Conservation (phyloP, 164 flowering plant species). For the Kingdonia uniflora region DNA sequence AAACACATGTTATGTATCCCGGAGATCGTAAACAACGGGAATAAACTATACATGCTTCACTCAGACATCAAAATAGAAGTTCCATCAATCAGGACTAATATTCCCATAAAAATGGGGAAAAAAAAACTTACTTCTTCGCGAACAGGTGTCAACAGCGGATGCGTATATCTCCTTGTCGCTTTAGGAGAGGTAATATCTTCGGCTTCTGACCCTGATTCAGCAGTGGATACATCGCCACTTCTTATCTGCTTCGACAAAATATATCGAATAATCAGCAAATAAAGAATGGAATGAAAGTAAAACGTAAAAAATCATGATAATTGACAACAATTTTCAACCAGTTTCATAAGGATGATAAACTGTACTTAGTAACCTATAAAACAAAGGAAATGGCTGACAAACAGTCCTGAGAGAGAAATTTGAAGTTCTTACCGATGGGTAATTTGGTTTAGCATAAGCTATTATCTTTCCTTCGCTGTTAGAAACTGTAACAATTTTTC, state of each 20-base stretch:
- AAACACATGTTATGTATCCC: neutral
- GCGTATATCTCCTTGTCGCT: slow-evolving; percentile 48
- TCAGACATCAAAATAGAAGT: too few relatives aligned
- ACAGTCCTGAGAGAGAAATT: neutral
- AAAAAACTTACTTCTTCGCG: slow-evolving; percentile 61
- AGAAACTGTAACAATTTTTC: slow-evolving; percentile 67
- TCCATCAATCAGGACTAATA: neutral
- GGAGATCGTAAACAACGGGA: too few relatives aligned
- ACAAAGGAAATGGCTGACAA: too few relatives aligned
- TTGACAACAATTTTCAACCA: too few relatives aligned
- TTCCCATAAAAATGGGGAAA: neutral
- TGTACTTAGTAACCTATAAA: too few relatives aligned
- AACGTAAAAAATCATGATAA: neutral
- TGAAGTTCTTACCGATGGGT: slow-evolving; percentile 36
- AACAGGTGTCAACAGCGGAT: slow-evolving; percentile 75
- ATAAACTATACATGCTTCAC: neutral
- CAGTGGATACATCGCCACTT: slow-evolving; percentile 91
- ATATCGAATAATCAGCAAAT: neutral
- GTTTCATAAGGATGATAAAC: too few relatives aligned
- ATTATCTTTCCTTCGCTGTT: slow-evolving; percentile 73
- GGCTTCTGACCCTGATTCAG: slow-evolving; percentile 95
- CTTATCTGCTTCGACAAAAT: slow-evolving; percentile 35
- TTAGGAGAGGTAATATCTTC: slow-evolving; percentile 84
- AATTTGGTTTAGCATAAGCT: slow-evolving; percentile 72
- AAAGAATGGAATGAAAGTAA: neutral